phyloP scores from a whole-genome alignment of 345 rosid genomes.

The Cardamine occulta region DNA sequence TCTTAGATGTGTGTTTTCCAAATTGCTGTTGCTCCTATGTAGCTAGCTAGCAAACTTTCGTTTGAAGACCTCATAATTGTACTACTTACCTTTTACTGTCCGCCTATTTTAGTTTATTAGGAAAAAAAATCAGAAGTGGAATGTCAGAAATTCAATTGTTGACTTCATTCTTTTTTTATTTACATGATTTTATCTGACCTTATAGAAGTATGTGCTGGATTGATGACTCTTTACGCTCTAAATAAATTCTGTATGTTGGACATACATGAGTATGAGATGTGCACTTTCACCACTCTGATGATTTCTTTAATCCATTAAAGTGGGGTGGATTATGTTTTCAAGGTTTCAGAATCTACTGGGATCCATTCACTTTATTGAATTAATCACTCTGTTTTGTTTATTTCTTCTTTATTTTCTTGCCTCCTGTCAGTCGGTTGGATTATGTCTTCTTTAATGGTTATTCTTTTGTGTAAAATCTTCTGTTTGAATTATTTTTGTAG shows the following conservation, averaged over 20 bases:
- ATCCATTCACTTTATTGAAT: constrained; percentile 23
- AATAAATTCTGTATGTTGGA: constrained; percentile 21
- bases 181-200: constrained; percentile 29
- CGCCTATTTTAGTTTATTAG: constrained; percentile 6
- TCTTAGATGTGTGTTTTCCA: constrained; percentile 19
- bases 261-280: constrained; percentile 20
- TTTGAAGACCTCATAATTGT: neutral
- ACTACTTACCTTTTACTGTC: constrained; percentile 6
- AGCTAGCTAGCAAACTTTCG: constrained; percentile 19
- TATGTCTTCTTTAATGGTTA: constrained; percentile 19
- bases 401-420: constrained; percentile 19
- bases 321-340: constrained; percentile 27
- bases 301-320: constrained; percentile 19
- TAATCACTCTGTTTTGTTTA: constrained; percentile 22
- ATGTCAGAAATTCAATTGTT: constrained; percentile 18
- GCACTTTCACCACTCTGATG: neutral
- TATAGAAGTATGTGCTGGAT: constrained; percentile 23
- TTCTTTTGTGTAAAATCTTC: constrained; percentile 19
- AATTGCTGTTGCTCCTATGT: constrained; percentile 17
- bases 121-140: constrained; percentile 8
- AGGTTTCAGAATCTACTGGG: constrained; percentile 28
- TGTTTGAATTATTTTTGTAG: constrained; percentile 52
- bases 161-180: neutral
- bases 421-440: constrained; percentile 10
- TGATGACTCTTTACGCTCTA: constrained; percentile 22